Percentiles rank a stretch among this genome's conserved stretches.
Evolutionary conservation across 176 grass and related monocot species (phyloP).

Genomic region (Oryza glumipatula): DNA sequence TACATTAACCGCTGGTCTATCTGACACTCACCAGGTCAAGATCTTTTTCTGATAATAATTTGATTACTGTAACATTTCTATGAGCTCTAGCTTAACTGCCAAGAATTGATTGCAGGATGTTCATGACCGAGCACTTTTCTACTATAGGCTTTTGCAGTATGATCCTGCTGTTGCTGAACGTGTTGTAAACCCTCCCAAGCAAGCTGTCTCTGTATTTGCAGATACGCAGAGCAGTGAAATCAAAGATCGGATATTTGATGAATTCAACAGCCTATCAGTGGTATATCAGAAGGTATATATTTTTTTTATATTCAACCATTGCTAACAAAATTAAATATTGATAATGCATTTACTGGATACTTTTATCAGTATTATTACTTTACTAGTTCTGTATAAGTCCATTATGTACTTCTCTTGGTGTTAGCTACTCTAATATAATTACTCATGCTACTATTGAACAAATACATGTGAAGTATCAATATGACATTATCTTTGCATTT

Average conservation of each 20-base stretch:
- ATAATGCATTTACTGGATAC: background rate
- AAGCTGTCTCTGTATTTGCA: constrained; percentile 99
- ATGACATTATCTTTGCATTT: constrained; percentile 43
- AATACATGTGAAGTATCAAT: background rate
- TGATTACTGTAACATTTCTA: constrained; percentile 14
- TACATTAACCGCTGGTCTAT: constrained; percentile 82
- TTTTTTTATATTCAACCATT: constrained; percentile 1
- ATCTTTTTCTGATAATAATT: constrained; percentile 22
- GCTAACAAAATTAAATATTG: background rate
- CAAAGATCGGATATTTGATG: constrained; percentile 99
- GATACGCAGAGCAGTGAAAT: constrained; percentile 94
- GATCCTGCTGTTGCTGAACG: constrained; percentile 77
- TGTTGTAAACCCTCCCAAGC: constrained; percentile 98
- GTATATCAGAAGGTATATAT: constrained; percentile 82
- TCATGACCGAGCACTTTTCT: constrained; percentile 96
- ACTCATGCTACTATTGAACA: constrained; percentile 29
- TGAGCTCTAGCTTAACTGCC: constrained; percentile 26
- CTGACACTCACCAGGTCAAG: constrained; percentile 85
- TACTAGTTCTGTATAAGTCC: constrained; percentile 16
- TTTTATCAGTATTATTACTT: constrained; percentile 10
- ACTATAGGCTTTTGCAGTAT: constrained; percentile 98
- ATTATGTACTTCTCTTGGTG: constrained; percentile 5
- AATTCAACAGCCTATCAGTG: constrained; percentile 92
- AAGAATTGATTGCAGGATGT: constrained; percentile 72
- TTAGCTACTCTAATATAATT: constrained; percentile 19